Evolutionary conservation across 441 rosid species (phyloP), one percentile per base, ranked within the genome.

Genomic region (Eutrema salsugineum): DNA sequence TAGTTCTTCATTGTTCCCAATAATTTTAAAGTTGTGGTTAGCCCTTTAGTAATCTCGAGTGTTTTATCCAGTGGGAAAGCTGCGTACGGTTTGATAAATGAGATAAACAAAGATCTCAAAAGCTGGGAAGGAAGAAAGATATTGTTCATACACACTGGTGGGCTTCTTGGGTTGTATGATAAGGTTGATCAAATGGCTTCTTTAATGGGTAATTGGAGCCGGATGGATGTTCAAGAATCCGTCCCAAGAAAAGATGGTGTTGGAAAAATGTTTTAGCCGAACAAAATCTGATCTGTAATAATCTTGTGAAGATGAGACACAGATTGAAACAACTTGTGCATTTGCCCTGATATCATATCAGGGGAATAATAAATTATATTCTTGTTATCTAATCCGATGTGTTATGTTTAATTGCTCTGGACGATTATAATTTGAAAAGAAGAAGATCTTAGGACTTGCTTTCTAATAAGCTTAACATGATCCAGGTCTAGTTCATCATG

Each of bases 141-240:
- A 59, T 85, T 91, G 57, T 93, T 93, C 69, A 76, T 93, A 72
- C 96, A 93, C 82, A 91, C 97, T 0, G 94, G 97, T n/a, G 96
- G 98, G 11, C 87, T 91, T 30, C 87, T 91, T 1, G 97, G 96
- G 3, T 80, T 93, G 77, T 91, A 67, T 14, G 94, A 90, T 63
- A 86, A 91, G 80, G 93, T 85, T n/a, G 97, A 90, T 59, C 87
- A 90, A 77, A 67, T 94, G 87, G 80, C 83, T 39, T 48, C 97
- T 5, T 80, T 83, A 49, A 74, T 90, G 3, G 79, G 83, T 20
- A 87, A 87, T 39, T 94, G 96, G 90, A 68, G 70, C 8, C 81
- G 94, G 19, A 83, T 94, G 97, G 93, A 88, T 42, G 93, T 94
- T 27, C 77, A 81, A 39, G 90, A 90, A 73, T 86, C 97, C 7